Percentiles rank a stretch among this genome's conserved stretches.
These are phyloP conservation scores for Diplodia scrobiculata DNA, from an alignment of 2,329 filamentous ascomycete species.

Conservation along the genomic window DNA sequence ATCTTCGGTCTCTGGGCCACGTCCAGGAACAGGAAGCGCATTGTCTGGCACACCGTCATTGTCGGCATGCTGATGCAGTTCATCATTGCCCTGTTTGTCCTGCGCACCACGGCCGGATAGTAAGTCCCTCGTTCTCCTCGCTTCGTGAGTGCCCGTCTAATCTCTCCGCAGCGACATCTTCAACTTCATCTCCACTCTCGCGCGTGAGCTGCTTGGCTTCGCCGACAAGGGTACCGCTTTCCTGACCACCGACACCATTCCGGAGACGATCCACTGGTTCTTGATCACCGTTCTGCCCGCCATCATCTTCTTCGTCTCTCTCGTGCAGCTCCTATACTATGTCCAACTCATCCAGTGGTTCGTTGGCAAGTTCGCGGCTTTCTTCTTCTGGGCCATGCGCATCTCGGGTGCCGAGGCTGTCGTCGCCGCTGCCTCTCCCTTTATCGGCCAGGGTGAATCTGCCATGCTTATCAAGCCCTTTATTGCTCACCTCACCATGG, in stretches of 20 bases:
- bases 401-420: constrained; percentile 93
- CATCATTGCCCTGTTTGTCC: constrained; percentile 82
- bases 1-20: constrained; percentile 68
- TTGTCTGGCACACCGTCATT: constrained; percentile 63
- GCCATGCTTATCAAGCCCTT: constrained; percentile 91
- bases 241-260: constrained; percentile 57
- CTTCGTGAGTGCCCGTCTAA: background rate
- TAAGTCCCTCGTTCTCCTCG: background rate
- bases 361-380: constrained; percentile 79
- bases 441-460: constrained; percentile 92
- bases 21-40: constrained; percentile 66
- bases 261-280: constrained; percentile 62
- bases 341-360: constrained; percentile 84
- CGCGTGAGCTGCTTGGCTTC: constrained; percentile 73
- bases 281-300: constrained; percentile 78
- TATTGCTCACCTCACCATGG: constrained; percentile 78
- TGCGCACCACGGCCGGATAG: constrained; percentile 75
- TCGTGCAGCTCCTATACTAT: constrained; percentile 87
- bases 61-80: constrained; percentile 88
- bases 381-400: constrained; percentile 87
- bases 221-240: constrained; percentile 73
- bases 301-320: constrained; percentile 92
- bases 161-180: constrained; percentile 69
- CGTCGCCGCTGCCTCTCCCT: constrained; percentile 87
- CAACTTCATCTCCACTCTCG: constrained; percentile 78